Evolutionary conservation across 345 rosid species (phyloP).

Genomic region (Leavenworthia alabamica): DNA sequence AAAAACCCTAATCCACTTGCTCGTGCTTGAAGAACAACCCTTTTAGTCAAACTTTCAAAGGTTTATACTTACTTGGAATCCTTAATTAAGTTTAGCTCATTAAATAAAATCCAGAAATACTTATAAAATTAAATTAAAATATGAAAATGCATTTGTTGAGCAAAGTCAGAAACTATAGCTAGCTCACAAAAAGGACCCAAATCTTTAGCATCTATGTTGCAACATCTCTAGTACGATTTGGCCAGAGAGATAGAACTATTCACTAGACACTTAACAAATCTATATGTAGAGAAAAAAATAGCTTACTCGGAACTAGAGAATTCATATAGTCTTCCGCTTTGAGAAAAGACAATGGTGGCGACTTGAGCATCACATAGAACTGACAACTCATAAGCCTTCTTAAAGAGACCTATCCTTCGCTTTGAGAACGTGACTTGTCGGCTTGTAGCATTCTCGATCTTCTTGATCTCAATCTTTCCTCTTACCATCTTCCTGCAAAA

Average conservation of each 20-base stretch:
- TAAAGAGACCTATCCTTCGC: slow-evolving; percentile 49
- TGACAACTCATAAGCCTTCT: slow-evolving; percentile 58
- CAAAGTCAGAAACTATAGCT: slow-evolving; percentile 12
- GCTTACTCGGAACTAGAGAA: slow-evolving; percentile 46
- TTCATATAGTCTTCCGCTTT: slow-evolving; percentile 41
- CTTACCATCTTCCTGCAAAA: slow-evolving; percentile 42
- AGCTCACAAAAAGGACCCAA: neutral
- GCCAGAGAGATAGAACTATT: slow-evolving; percentile 12
- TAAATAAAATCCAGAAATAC: neutral
- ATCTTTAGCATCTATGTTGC: slow-evolving; percentile 13
- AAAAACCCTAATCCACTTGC: slow-evolving; percentile 32
- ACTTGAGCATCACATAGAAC: slow-evolving; percentile 64
- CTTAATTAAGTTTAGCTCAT: neutral
- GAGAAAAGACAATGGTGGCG: slow-evolving; percentile 48
- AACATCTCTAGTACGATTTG: slow-evolving; percentile 24
- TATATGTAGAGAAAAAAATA: neutral
- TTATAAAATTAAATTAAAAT: neutral
- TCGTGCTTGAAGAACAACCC: slow-evolving; percentile 25
- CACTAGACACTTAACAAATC: neutral
- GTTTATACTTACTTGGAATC: neutral
- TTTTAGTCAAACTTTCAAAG: neutral
- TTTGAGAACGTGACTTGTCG: slow-evolving; percentile 61
- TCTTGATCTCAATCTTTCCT: slow-evolving; percentile 55
- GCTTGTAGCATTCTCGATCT: slow-evolving; percentile 49
- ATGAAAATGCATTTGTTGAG: too few species aligned